Conservation (phyloP, 192 early-diverging fungal species). For the Funneliformis geosporum region DNA sequence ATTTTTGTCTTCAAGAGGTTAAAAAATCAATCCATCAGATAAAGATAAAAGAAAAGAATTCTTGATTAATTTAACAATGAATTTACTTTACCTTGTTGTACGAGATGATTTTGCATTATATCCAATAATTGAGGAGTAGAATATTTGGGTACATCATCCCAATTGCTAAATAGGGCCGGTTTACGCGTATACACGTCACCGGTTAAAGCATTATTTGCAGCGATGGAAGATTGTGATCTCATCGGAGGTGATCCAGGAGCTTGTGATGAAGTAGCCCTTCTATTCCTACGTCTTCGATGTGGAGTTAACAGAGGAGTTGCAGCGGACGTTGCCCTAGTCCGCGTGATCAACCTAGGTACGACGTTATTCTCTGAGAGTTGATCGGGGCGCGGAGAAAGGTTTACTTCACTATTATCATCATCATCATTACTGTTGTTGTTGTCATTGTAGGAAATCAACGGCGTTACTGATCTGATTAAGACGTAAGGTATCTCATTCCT, state of each 20-base stretch:
- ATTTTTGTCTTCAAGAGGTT: background rate
- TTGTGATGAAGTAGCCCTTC: no score
- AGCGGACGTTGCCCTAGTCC: no score
- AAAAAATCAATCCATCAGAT: background rate
- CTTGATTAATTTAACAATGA: background rate
- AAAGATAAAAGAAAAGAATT: background rate
- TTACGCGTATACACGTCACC: background rate
- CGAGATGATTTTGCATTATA: background rate
- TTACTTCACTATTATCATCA: background rate
- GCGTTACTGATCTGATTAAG: no score
- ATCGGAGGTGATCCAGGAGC: no score
- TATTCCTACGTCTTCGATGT: background rate
- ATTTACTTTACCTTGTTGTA: background rate
- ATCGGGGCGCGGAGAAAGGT: no score
- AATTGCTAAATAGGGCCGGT: background rate
- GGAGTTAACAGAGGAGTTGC: background rate
- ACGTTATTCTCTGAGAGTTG: no score
- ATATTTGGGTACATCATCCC: background rate
- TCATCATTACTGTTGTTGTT: background rate
- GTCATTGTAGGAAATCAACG: no score
- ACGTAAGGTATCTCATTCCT: background rate
- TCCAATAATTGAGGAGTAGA: background rate
- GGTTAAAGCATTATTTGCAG: background rate
- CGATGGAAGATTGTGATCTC: no score
- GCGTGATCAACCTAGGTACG: no score